Conservation (phyloP, 306 rosid genomes). For the Mimosa pudica region DNA sequence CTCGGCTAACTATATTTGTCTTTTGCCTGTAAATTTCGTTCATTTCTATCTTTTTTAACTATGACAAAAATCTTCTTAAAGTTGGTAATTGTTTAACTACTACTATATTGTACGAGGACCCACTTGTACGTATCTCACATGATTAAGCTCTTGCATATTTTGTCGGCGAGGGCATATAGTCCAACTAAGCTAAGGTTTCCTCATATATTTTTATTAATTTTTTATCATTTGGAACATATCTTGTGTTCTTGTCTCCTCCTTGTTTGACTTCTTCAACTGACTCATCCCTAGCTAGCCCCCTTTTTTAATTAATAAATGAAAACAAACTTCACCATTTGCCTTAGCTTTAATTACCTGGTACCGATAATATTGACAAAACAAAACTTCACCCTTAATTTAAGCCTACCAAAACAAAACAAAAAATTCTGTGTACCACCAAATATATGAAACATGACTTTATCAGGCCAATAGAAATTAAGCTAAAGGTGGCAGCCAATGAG, state of each 20-base stretch:
- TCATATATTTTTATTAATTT: not conserved
- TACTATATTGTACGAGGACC: not conserved
- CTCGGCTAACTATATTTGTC: not conserved
- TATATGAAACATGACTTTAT: not conserved
- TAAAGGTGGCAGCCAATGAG: not conserved
- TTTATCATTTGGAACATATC: not conserved
- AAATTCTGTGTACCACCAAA: not conserved
- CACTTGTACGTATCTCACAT: not conserved
- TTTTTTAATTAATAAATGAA: not conserved
- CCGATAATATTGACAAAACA: not conserved
- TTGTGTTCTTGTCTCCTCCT: not conserved
- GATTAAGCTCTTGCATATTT: not conserved
- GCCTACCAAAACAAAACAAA: not conserved
- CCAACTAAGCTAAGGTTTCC: not conserved
- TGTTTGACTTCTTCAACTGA: not conserved
- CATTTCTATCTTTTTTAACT: not conserved
- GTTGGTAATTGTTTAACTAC: not conserved
- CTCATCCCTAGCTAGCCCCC: not conserved
- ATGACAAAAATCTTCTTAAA: not conserved
- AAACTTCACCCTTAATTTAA: not conserved
- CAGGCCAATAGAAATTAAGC: not conserved
- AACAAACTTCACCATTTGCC: not conserved
- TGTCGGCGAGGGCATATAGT: slow-evolving; percentile 11
- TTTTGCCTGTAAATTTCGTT: not conserved
- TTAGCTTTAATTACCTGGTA: not conserved